phyloP scores from a whole-genome alignment of 495 filamentous ascomycete species.

The Hypoxylon cercidicola region DNA sequence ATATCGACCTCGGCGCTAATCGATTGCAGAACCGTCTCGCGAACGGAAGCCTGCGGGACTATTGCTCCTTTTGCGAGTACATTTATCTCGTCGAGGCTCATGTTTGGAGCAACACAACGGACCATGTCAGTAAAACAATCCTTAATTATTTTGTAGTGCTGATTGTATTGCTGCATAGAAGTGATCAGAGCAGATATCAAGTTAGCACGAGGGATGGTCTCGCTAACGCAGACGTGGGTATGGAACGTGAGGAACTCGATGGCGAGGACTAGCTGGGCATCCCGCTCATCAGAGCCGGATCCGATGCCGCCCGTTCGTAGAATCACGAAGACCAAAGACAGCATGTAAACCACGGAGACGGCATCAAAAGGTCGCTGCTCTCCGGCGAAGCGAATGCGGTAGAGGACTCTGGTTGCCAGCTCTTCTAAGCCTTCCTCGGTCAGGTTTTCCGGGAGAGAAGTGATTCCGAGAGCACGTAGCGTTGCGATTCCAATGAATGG shows the following conservation, averaged over 20 bases:
- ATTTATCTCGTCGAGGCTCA: slow-evolving; percentile 72
- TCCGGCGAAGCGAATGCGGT: slow-evolving; percentile 86
- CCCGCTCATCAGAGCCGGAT: slow-evolving; percentile 75
- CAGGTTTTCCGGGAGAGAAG: slow-evolving; percentile 74
- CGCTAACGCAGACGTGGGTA: slow-evolving; percentile 75
- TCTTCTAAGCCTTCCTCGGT: slow-evolving; percentile 84
- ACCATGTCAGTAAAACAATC: slow-evolving; percentile 88
- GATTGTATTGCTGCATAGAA: slow-evolving; percentile 87
- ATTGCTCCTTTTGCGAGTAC: slow-evolving; percentile 79
- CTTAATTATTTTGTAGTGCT: slow-evolving; percentile 93
- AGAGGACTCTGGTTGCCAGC: slow-evolving; percentile 87
- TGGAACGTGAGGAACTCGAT: slow-evolving; percentile 93
- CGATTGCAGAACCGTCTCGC: slow-evolving; percentile 88
- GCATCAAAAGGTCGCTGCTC: slow-evolving; percentile 92
- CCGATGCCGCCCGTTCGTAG: slow-evolving; percentile 83
- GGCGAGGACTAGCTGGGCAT: slow-evolving; percentile 87
- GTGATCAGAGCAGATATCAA: slow-evolving; percentile 74
- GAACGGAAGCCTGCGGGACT: slow-evolving; percentile 79
- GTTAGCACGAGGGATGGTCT: slow-evolving; percentile 77
- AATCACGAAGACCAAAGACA: slow-evolving; percentile 81
- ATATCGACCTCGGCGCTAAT: slow-evolving; percentile 92
- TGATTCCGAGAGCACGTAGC: slow-evolving; percentile 77
- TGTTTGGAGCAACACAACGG: slow-evolving; percentile 79
- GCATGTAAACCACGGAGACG: slow-evolving; percentile 84
- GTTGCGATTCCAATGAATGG: slow-evolving; percentile 89